phyloP scores from a whole-genome alignment of 192 early-diverging fungal genomes.

The Endogone sp. region DNA sequence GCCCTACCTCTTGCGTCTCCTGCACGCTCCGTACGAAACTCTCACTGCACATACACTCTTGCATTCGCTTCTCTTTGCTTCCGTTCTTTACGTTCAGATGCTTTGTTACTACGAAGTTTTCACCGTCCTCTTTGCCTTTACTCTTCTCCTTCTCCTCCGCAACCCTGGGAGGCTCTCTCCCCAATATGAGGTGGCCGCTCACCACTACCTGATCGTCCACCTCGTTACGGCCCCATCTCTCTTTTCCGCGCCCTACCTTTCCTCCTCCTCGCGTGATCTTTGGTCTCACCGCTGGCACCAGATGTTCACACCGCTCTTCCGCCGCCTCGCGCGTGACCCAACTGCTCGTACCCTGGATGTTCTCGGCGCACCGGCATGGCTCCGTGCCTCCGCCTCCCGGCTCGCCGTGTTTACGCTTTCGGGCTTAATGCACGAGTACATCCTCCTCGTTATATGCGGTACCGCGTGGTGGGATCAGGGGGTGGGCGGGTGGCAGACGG shows the following conservation, averaged over 20 bases:
- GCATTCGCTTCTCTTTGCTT: too few species aligned
- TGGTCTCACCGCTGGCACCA: conserved; percentile 26
- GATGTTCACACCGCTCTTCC: conserved; percentile 17
- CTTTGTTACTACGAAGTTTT: too few species aligned
- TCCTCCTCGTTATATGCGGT: conserved; percentile 15
- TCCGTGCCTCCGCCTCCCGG: neutral
- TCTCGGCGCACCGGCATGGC: too few species aligned
- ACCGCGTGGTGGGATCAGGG: conserved; percentile 9
- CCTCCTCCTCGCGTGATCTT: conserved; percentile 12
- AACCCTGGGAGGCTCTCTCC: too few species aligned
- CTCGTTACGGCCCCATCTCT: conserved; percentile 11
- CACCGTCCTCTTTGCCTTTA: too few species aligned
- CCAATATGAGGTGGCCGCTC: too few species aligned
- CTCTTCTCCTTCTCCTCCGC: too few species aligned
- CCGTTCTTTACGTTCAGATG: too few species aligned
- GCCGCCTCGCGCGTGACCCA: conserved; percentile 10
- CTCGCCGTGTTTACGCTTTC: conserved; percentile 16
- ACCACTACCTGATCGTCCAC: neutral
- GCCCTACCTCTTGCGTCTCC: neutral
- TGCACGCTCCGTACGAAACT: neutral
- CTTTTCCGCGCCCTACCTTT: conserved; percentile 19
- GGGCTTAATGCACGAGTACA: conserved; percentile 25
- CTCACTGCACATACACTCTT: too few species aligned
- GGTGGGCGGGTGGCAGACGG: conserved; percentile 13
- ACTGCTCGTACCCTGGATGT: neutral